These are phyloP conservation scores for Fagopyrum homotropicum DNA, from an alignment of 148 eudicot species.

Conservation along the genomic window DNA sequence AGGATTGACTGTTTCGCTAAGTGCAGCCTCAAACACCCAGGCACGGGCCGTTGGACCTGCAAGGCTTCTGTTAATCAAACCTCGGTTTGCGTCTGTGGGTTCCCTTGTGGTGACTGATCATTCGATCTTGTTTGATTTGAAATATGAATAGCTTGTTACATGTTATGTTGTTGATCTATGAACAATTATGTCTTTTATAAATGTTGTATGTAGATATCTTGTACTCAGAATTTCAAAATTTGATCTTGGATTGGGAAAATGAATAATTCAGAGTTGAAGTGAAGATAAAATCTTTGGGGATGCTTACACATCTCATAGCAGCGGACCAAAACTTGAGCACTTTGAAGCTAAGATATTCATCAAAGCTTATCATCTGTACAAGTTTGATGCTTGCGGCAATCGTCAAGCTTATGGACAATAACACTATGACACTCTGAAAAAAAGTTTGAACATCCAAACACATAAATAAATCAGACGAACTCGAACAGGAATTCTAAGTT, in stretches of 20 bases:
- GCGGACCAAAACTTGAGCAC: background rate
- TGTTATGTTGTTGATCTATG: background rate
- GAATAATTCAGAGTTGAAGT: background rate
- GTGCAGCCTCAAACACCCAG: conserved; percentile 15
- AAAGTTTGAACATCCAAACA: conserved; percentile 2
- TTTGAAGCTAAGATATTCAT: conserved; percentile 6
- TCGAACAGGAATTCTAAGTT: background rate
- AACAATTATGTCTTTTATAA: background rate
- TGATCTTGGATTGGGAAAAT: background rate
- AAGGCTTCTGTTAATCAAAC: conserved; percentile 1
- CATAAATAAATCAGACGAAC: background rate
- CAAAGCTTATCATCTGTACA: background rate
- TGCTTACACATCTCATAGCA: conserved; percentile 2
- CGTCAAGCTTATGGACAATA: background rate
- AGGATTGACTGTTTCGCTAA: conserved; percentile 11
- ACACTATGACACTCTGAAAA: background rate
- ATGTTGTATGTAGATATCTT: background rate
- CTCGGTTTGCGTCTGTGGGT: background rate
- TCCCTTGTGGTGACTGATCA: conserved; percentile 6
- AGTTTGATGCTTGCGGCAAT: conserved; percentile 4
- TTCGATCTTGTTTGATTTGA: background rate
- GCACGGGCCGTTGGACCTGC: conserved; percentile 6
- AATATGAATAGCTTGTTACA: background rate
- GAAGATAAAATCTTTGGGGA: background rate
- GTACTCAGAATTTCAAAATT: background rate